A percentile compares a stretch with the other conserved stretches of the same genome.
These are phyloP conservation scores for Alternaria consortialis DNA, from an alignment of 2,329 filamentous ascomycete species.

Conservation along the genomic window DNA sequence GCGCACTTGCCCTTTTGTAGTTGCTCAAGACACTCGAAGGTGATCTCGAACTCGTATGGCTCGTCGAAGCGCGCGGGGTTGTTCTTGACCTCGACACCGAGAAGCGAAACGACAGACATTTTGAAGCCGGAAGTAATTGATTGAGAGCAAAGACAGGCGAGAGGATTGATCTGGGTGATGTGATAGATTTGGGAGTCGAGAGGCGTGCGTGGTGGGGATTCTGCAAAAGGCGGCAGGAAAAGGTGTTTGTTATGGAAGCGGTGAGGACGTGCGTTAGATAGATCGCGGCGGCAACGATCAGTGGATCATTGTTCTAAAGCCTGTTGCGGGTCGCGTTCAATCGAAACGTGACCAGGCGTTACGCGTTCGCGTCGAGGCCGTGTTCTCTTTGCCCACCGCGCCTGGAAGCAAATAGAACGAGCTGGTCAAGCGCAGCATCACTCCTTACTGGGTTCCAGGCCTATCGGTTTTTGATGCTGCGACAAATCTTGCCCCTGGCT, in stretches of 20 bases:
- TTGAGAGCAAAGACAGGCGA: background rate
- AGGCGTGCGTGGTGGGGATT: constrained; percentile 13
- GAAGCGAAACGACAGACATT: constrained; percentile 96
- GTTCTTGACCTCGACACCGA: constrained; percentile 95
- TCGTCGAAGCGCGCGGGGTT: constrained; percentile 95
- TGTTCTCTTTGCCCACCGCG: background rate
- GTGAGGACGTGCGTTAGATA: constrained; percentile 34
- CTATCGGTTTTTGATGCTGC: background rate
- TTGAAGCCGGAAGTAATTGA: constrained; percentile 43
- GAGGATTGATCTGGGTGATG: background rate
- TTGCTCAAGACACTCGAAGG: constrained; percentile 95
- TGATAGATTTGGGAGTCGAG: constrained; percentile 3
- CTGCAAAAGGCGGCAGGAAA: constrained; percentile 17
- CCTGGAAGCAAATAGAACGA: background rate
- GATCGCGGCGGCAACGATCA: constrained; percentile 32
- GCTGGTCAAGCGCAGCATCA: background rate
- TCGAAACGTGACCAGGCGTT: constrained; percentile 29
- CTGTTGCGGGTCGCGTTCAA: constrained; percentile 19
- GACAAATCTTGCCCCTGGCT: background rate
- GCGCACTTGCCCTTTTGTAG: constrained; percentile 81
- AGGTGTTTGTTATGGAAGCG: constrained; percentile 33
- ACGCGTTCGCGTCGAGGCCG: constrained; percentile 23
- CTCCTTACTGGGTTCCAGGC: background rate
- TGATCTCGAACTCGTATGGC: constrained; percentile 97
- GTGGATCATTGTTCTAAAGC: constrained; percentile 11